Base-by-base conservation (phyloP, 2,329 filamentous ascomycete species). In the Colletotrichum scovillei region DNA sequence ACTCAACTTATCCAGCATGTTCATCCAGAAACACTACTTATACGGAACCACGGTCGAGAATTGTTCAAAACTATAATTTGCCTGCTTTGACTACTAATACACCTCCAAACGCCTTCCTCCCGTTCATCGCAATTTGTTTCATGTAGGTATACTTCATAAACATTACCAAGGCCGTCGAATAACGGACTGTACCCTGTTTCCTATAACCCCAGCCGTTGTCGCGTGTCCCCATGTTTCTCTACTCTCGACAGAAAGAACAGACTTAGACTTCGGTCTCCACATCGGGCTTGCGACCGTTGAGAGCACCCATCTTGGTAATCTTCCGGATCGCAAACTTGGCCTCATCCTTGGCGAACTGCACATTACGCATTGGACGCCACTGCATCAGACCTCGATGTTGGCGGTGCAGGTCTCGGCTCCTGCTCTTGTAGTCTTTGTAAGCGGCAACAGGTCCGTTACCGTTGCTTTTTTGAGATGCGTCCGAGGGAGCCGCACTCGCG, bases 351-450 rank as follows among this genome's bases (percentile, higher is more conserved):
- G 92, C 95, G 81, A 98, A 98, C 76, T 92, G 91, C 26, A 91
- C 87, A 80, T 98, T 98, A 53, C 96, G 88, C 80, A 95, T 93
- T 0, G 96, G 95, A 79, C 92, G 94, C 95, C 95, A 98, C 82
- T 98, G 96, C 94, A 98, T 97, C 80, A 98, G 79, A 0, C 96
- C 96, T 12, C 95, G 89, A 77, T 98, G 95, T 84, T 95, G 95
- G 0, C 95, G 90, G 81, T 95, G 93, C 80, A 98, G 87, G 58
- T 93, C 91, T 75, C 93, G 91, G 79, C 92, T 94, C 75, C 91
- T 88, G 69, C 87, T 86, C 77, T 91, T 91, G 80, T 93, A 91
- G 26, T 92, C 88, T 80, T 91, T 91, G 79, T 88, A 86, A 76
- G 88, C 85, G 76, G 86, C 86, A 73, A 90, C 82, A 0, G 90